These are phyloP conservation scores for Haberlea rhodopensis DNA, from an alignment of 257 asterid species.

Conservation along the genomic window DNA sequence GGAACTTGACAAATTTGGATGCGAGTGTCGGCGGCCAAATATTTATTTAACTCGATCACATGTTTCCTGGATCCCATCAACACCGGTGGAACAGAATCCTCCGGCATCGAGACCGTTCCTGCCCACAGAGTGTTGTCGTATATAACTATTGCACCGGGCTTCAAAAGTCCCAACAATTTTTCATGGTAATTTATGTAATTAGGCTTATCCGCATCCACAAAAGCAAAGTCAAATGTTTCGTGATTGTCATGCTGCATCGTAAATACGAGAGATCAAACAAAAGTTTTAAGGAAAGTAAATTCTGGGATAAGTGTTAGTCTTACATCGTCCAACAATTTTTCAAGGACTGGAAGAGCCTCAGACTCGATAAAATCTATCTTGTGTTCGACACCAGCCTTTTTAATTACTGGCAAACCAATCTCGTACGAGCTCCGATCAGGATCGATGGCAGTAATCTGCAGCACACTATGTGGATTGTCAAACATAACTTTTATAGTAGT, in stretches of 20 bases:
- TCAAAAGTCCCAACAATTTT: conserved; percentile 42
- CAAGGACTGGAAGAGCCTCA: conserved; percentile 50
- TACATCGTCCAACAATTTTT: conserved; percentile 41
- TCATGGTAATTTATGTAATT: conserved; percentile 48
- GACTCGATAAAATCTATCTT: conserved; percentile 54
- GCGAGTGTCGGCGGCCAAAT: conserved; percentile 39
- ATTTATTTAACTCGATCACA: conserved; percentile 39
- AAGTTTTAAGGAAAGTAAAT: background rate
- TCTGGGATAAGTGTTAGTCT: background rate
- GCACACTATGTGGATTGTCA: background rate
- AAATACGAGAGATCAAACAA: background rate
- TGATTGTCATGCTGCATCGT: conserved; percentile 30
- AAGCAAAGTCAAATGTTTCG: conserved; percentile 48
- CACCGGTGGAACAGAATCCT: conserved; percentile 25
- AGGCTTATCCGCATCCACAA: conserved; percentile 53
- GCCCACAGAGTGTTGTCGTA: conserved; percentile 63
- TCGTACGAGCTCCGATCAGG: conserved; percentile 35
- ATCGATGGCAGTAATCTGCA: conserved; percentile 59
- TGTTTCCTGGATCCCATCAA: background rate
- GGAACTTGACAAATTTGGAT: conserved; percentile 48
- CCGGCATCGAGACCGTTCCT: conserved; percentile 41
- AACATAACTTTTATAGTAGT: background rate
- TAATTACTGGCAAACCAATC: conserved; percentile 49
- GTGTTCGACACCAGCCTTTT: conserved; percentile 47
- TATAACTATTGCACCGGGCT: conserved; percentile 42